Percentiles rank a stretch among this genome's conserved stretches.
Evolutionary conservation across 306 rosid species (phyloP).

Genomic region (Quercus aquifolioides): DNA sequence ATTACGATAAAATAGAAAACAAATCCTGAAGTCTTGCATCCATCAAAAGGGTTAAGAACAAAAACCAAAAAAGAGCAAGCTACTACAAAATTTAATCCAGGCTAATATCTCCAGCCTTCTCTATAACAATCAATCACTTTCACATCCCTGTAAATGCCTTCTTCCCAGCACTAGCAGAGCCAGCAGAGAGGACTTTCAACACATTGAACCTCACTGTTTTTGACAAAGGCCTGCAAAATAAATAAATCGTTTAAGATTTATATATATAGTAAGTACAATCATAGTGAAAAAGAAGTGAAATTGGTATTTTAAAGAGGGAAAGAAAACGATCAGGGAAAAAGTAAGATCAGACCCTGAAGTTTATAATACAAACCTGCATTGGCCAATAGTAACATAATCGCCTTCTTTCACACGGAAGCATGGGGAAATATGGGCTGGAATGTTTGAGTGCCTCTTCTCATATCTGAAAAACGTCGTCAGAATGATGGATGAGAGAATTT

Average conservation of each 20-base stretch:
- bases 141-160: constrained; percentile 54
- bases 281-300: background rate
- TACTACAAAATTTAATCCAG: background rate
- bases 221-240: constrained; percentile 52
- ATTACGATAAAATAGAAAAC: background rate
- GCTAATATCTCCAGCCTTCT: background rate
- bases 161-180: constrained; percentile 41
- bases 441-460: constrained; percentile 68
- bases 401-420: constrained; percentile 74
- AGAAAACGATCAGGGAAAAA: background rate
- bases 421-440: constrained; percentile 60
- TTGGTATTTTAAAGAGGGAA: background rate
- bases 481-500: too few relatives aligned
- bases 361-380: constrained; percentile 49
- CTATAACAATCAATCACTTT: background rate
- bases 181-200: constrained; percentile 53
- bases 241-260: background rate
- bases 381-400: constrained; percentile 56
- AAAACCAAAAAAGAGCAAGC: background rate
- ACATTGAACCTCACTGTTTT: constrained; percentile 64
- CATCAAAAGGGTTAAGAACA: background rate
- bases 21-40: background rate
- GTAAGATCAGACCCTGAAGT: too few relatives aligned
- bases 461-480: constrained; percentile 21
- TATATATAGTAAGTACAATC: background rate